Percentiles rank a stretch among this genome's conserved stretches.
phyloP scores from a whole-genome alignment of 805 yeast genomes.

The Candida yuanshanica region DNA sequence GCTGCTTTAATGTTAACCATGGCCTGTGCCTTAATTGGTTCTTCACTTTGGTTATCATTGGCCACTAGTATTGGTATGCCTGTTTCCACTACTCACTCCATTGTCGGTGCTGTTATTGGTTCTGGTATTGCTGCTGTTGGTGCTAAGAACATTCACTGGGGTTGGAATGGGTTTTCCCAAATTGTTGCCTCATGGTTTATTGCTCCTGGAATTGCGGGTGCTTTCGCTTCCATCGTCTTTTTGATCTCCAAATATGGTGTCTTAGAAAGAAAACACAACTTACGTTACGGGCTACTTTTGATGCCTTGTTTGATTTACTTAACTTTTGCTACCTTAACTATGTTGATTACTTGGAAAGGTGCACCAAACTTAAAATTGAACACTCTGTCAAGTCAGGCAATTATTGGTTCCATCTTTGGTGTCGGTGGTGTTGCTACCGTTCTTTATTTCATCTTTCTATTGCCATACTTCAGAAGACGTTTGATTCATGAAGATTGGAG shows the following conservation, averaged over 20 bases:
- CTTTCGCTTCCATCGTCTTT: slow-evolving; percentile 53
- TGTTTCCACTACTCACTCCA: slow-evolving; percentile 78
- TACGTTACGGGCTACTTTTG: slow-evolving; percentile 49
- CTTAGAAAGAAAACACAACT: slow-evolving; percentile 50
- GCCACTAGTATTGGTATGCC: slow-evolving; percentile 70
- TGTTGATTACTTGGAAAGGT: slow-evolving; percentile 79
- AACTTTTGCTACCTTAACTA: slow-evolving; percentile 59
- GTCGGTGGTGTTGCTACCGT: slow-evolving; percentile 53
- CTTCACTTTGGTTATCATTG: slow-evolving; percentile 61
- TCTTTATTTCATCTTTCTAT: slow-evolving; percentile 47
- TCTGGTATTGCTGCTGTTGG: slow-evolving; percentile 71
- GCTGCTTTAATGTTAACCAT: slow-evolving; percentile 70
- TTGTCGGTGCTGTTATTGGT: slow-evolving; percentile 72
- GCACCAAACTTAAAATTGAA: slow-evolving; percentile 61
- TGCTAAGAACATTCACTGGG: slow-evolving; percentile 57
- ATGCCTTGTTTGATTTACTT: slow-evolving; percentile 58
- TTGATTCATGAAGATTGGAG: slow-evolving; percentile 63
- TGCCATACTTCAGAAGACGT: slow-evolving; percentile 59
- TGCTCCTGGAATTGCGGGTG: slow-evolving; percentile 68
- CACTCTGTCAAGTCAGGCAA: slow-evolving; percentile 45
- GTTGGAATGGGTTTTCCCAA: slow-evolving; percentile 68
- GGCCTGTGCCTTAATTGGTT: slow-evolving; percentile 72
- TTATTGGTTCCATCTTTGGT: slow-evolving; percentile 56
- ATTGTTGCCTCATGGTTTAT: slow-evolving; percentile 78
- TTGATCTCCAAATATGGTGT: slow-evolving; percentile 54